Evolutionary conservation across 2,329 filamentous ascomycete genomes (phyloP).

Genomic region (Fusarium nisikadoi): DNA sequence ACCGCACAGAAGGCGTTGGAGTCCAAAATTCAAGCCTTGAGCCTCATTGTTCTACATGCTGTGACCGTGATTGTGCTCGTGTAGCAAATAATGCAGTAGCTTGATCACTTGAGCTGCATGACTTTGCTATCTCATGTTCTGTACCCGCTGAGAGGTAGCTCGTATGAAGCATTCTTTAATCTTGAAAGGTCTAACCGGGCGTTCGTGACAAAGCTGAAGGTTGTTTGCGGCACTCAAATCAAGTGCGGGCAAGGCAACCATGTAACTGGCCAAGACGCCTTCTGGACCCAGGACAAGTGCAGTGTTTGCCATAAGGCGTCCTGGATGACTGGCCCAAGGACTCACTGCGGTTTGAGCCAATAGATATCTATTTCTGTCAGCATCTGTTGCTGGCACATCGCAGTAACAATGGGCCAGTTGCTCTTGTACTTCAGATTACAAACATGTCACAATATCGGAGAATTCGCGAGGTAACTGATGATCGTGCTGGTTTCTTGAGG

Average conservation of each 20-base stretch:
- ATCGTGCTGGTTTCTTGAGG: background rate
- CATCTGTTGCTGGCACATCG: background rate
- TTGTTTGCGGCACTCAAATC: background rate
- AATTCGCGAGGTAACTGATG: background rate
- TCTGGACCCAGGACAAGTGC: background rate
- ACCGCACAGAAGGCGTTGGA: background rate
- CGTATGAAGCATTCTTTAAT: background rate
- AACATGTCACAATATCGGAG: background rate
- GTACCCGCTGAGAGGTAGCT: background rate
- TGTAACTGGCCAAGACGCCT: background rate
- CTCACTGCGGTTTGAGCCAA: no score
- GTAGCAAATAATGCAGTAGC: background rate
- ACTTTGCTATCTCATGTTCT: background rate
- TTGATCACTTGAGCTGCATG: background rate
- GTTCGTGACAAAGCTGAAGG: background rate
- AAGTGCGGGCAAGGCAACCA: background rate
- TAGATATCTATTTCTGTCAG: background rate
- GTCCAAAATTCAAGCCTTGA: background rate
- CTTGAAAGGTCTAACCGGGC: background rate
- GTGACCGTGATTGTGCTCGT: background rate
- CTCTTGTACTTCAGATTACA: background rate
- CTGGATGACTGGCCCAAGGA: background rate
- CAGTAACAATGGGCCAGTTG: background rate
- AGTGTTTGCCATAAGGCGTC: background rate
- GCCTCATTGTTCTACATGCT: background rate